phyloP scores from a whole-genome alignment of 306 rosid species.

The Mimosa bimucronata region DNA sequence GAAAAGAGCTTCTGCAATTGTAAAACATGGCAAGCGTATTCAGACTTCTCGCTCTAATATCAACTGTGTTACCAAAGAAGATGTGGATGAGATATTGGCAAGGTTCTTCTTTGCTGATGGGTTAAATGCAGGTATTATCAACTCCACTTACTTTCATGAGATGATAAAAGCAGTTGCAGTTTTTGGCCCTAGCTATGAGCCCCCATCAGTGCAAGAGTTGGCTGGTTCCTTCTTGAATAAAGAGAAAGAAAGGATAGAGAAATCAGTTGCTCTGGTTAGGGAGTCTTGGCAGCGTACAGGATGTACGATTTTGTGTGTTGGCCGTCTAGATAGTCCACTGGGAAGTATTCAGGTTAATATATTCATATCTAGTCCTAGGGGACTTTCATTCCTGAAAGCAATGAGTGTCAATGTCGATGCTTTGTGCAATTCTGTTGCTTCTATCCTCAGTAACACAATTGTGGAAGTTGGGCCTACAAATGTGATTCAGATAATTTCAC shows the following conservation, averaged over 20 bases:
- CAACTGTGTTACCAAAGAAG: slow-evolving; percentile 52
- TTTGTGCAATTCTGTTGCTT: slow-evolving; percentile 34
- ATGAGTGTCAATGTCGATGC: slow-evolving; percentile 40
- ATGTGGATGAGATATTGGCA: slow-evolving; percentile 53
- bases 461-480: slow-evolving; percentile 48
- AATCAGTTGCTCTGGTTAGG: slow-evolving; percentile 48
- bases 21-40: slow-evolving; percentile 49
- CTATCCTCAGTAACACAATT: slow-evolving; percentile 48
- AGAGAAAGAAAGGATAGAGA: slow-evolving; percentile 64
- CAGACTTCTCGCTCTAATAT: slow-evolving; percentile 41
- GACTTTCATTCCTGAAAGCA: slow-evolving; percentile 54
- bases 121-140: slow-evolving; percentile 41
- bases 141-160: slow-evolving; percentile 58
- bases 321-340: slow-evolving; percentile 37
- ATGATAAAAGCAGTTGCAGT: slow-evolving; percentile 55
- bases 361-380: slow-evolving; percentile 59
- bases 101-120: slow-evolving; percentile 61
- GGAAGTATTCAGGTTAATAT: slow-evolving; percentile 51
- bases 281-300: slow-evolving; percentile 65
- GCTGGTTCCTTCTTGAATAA: slow-evolving; percentile 46
- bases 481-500: slow-evolving; percentile 62
- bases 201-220: slow-evolving; percentile 49
- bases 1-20: slow-evolving; percentile 46
- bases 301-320: slow-evolving; percentile 55
- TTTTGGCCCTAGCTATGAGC: slow-evolving; percentile 60